Conservation (phyloP, 768 basidiomycete genomes). For the Phallus indusiatus region DNA sequence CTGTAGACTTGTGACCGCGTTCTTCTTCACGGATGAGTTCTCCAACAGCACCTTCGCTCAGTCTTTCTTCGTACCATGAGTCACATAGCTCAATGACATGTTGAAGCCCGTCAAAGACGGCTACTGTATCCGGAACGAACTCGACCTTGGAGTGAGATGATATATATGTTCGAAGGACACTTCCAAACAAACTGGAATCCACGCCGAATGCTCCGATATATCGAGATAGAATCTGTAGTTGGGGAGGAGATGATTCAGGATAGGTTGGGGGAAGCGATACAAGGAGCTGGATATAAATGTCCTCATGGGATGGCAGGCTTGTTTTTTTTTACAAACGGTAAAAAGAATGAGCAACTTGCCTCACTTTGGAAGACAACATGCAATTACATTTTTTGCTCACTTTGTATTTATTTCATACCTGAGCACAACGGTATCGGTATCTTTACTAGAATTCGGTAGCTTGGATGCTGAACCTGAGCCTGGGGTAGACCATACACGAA, state of each 20-base stretch:
- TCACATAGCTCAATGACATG: slow-evolving; percentile 57
- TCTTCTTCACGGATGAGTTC: slow-evolving; percentile 49
- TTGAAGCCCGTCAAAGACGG: slow-evolving; percentile 84
- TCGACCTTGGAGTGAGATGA: slow-evolving; percentile 61
- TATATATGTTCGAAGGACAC: slow-evolving; percentile 71
- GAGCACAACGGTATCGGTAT: slow-evolving; percentile 28
- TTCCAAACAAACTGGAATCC: slow-evolving; percentile 64
- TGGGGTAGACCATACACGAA: slow-evolving; percentile 46
- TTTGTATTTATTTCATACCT: slow-evolving; percentile 58
- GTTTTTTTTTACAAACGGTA: background rate
- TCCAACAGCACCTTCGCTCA: slow-evolving; percentile 44
- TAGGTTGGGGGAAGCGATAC: slow-evolving; percentile 44
- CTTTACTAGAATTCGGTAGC: too few relatives aligned
- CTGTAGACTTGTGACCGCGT: slow-evolving; percentile 11
- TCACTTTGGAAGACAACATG: too few relatives aligned
- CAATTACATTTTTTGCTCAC: slow-evolving; percentile 34
- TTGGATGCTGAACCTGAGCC: too few relatives aligned
- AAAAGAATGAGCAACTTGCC: slow-evolving; percentile 13
- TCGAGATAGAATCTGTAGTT: slow-evolving; percentile 74
- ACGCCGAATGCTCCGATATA: slow-evolving; percentile 77
- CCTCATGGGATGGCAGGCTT: slow-evolving; percentile 37
- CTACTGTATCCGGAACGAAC: slow-evolving; percentile 63
- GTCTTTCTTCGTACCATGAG: slow-evolving; percentile 62
- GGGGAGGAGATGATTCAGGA: slow-evolving; percentile 60
- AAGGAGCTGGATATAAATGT: slow-evolving; percentile 25